Conservation (phyloP, 345 rosid species). For the Salix koriyanagi region DNA sequence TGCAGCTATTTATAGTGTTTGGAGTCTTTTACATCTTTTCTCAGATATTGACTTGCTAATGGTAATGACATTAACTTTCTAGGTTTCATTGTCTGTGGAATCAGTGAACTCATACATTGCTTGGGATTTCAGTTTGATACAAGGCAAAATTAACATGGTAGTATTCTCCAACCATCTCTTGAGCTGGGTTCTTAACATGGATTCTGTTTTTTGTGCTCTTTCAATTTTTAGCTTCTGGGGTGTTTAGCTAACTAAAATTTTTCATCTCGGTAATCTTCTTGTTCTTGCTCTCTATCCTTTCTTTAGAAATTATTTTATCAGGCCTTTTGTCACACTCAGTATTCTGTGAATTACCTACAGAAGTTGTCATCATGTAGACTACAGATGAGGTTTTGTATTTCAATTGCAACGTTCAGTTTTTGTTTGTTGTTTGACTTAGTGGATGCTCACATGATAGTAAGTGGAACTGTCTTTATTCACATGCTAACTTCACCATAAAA, state of each 20-base stretch:
- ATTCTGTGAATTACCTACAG: no score
- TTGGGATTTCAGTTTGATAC: conserved; percentile 88
- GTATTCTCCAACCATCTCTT: conserved; percentile 19
- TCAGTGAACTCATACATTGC: conserved; percentile 87
- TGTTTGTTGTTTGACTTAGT: no score
- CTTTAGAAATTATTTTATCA: neutral
- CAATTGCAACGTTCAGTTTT: no score
- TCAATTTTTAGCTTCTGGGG: neutral
- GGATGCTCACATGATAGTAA: no score
- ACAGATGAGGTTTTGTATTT: no score
- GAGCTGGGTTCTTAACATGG: neutral
- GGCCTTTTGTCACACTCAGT: no score
- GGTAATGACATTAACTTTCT: conserved; percentile 14
- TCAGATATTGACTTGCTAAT: neutral
- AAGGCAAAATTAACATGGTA: conserved; percentile 85
- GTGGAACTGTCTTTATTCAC: no score
- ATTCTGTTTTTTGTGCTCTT: neutral
- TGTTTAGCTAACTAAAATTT: neutral
- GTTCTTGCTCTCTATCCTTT: neutral
- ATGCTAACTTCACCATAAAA: no score
- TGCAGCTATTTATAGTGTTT: neutral
- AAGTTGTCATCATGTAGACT: no score
- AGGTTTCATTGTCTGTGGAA: conserved; percentile 83
- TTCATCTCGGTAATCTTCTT: neutral
- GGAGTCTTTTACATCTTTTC: neutral